Conservation (phyloP, 2,329 filamentous ascomycete species). For the Sclerotinia glacialis region DNA sequence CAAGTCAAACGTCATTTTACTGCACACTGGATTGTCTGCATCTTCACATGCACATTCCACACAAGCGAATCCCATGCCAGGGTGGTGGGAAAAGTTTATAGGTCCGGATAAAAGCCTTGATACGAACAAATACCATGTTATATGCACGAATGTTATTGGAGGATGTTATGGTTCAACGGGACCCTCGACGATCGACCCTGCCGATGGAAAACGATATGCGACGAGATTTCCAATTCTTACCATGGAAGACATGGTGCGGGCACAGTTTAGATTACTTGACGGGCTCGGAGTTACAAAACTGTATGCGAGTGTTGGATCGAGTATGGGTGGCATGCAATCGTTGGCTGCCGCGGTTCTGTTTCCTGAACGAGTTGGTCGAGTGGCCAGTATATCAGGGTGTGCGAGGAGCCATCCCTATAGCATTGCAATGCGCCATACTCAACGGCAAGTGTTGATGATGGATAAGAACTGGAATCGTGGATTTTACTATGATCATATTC, state of each 20-base stretch:
- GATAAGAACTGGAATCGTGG: constrained; percentile 95
- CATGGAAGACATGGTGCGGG: constrained; percentile 95
- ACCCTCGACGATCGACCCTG: constrained; percentile 79
- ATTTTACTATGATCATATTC: constrained; percentile 85
- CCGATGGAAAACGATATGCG: constrained; percentile 83
- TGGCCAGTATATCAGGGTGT: constrained; percentile 90
- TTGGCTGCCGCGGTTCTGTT: constrained; percentile 83
- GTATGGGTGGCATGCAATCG: constrained; percentile 98
- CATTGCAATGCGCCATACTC: constrained; percentile 97
- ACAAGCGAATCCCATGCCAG: constrained; percentile 77
- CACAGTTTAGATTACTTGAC: constrained; percentile 88
- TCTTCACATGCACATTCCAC: constrained; percentile 96
- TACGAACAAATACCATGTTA: constrained; percentile 86
- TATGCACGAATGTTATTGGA: constrained; percentile 95
- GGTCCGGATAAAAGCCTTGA: constrained; percentile 81
- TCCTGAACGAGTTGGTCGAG: constrained; percentile 73
- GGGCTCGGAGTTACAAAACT: constrained; percentile 71
- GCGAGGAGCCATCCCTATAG: constrained; percentile 95
- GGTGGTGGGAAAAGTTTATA: constrained; percentile 99
- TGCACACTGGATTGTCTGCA: constrained; percentile 94
- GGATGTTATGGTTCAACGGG: constrained; percentile 96
- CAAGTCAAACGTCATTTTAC: constrained; percentile 81
- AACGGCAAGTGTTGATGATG: constrained; percentile 98
- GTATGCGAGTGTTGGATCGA: constrained; percentile 89
- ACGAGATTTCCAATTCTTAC: constrained; percentile 95